Base-by-base conservation (phyloP, 2,329 filamentous ascomycete species). In the Fusarium xylarioides region DNA sequence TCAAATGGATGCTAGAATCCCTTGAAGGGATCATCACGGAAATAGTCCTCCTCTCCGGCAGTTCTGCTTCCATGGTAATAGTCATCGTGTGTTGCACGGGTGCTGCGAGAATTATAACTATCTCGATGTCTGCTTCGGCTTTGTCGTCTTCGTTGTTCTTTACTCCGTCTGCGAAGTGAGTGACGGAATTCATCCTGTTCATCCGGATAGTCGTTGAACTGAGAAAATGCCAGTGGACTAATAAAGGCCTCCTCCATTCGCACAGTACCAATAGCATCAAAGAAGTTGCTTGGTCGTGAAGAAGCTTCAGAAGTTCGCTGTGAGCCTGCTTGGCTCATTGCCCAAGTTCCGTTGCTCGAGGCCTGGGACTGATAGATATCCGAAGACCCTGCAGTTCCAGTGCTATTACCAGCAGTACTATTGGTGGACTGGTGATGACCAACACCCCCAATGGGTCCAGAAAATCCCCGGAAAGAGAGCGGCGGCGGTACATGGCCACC, bases 241-340 rank as follows among this genome's bases (percentile, higher is more conserved):
- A 99, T 97, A 81, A 98, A 99, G 0, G 96, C 96, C 81, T 98
- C 95, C 95, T n/a, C n/a, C n/a, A 99, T 98, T 34, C 96, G 91
- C 52, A 98, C 91, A 4, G 95, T 98, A 3, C 95, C 95, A 65
- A 97, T 92, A 3, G 93, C 93, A 76, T 97, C 95, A 78, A 96
- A 96, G 83, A 96, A 95, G 80, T 91, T 90, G 64, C 83, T 84
- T 2, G 84, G 82, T 11, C 83, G 80, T 15, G 86, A 88, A 2
- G 87, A 90, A 7, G 87, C 86, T 68, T 90, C 88, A 0, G 87
- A 89, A 6, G 86, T 87, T n/a, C 87, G 84, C 67, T 86, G 83
- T 10, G 86, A 88, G 6, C 81, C 79, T 50, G 78, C 80, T 67
- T 82, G 84, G 68, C 83, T 85, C 80, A 86, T 82, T 16, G 82